Evolutionary conservation across 208 protist species (phyloP).

Genomic region (Acanthamoeba lugdunensis): DNA sequence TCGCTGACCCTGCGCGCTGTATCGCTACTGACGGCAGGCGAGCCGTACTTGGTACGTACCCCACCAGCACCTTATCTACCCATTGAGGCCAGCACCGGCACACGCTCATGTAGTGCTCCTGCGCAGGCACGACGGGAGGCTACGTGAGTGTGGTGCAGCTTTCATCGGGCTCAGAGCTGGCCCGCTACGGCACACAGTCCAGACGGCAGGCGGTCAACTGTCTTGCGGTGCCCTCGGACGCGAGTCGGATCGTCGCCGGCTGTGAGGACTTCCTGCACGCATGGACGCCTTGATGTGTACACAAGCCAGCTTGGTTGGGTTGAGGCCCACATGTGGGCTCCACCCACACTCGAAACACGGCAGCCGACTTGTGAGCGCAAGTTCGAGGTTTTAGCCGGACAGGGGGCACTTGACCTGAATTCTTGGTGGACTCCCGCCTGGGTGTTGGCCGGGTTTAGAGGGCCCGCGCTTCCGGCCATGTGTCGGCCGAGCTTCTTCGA

Average conservation of each 20-base stretch:
- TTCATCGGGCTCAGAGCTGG: background rate
- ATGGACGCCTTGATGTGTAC: background rate
- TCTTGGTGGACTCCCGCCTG: background rate
- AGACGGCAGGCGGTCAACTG: background rate
- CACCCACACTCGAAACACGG: too few species aligned
- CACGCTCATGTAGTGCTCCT: background rate
- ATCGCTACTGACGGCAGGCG: slow-evolving; percentile 41
- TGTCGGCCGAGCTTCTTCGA: background rate
- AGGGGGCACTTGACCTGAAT: background rate
- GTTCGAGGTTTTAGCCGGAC: too few species aligned
- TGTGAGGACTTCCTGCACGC: background rate
- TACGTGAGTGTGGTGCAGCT: slow-evolving; percentile 31
- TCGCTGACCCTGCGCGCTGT: background rate
- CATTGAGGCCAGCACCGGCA: too few species aligned
- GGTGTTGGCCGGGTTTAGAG: background rate
- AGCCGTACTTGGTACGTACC: background rate
- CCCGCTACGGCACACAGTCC: background rate
- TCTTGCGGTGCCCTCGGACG: background rate
- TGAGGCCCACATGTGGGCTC: too few species aligned
- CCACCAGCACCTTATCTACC: too few species aligned
- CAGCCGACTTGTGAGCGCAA: too few species aligned
- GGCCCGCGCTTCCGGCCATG: background rate
- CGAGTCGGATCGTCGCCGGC: background rate
- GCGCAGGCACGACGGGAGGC: slow-evolving; percentile 3
- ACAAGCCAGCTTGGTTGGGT: too few species aligned